A percentile compares a stretch with the other conserved stretches of the same genome.
phyloP scores from a whole-genome alignment of 1,284 basidiomycete species.

The Sanghuangporus sanghuang region DNA sequence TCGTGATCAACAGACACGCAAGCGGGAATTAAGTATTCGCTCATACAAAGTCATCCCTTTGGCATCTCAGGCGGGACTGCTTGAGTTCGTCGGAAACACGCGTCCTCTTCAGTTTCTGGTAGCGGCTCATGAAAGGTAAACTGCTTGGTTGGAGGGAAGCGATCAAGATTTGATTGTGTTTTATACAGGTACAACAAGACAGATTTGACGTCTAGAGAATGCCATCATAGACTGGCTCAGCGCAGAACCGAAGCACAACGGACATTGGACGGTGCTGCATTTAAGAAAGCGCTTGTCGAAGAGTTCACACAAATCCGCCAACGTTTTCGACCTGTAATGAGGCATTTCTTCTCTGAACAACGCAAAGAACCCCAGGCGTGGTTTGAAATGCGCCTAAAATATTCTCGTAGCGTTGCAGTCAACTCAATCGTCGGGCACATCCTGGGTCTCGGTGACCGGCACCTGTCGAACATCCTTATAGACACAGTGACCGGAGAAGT shows the following conservation, averaged over 20 bases:
- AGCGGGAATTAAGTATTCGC: conserved; percentile 71
- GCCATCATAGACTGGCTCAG: conserved; percentile 27
- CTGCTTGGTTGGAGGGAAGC: background rate
- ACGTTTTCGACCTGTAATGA: conserved; percentile 81
- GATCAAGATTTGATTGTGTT: background rate
- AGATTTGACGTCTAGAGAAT: conserved; percentile 25
- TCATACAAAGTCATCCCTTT: conserved; percentile 90
- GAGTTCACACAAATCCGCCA: conserved; percentile 51
- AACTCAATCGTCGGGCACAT: conserved; percentile 94
- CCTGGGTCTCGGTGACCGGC: conserved; percentile 90
- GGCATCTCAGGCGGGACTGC: conserved; percentile 73
- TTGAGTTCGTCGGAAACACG: conserved; percentile 91
- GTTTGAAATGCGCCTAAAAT: conserved; percentile 91
- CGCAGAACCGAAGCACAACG: conserved; percentile 19
- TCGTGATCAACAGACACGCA: conserved; percentile 71
- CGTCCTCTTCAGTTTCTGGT: conserved; percentile 65
- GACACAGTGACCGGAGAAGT: conserved; percentile 83
- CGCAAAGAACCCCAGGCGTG: conserved; percentile 86
- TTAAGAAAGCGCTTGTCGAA: conserved; percentile 34
- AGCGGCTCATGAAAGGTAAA: conserved; percentile 56
- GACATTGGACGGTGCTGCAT: background rate
- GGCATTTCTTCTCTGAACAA: conserved; percentile 90
- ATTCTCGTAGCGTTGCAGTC: conserved; percentile 88
- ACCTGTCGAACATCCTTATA: conserved; percentile 89
- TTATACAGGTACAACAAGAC: conserved; percentile 37